phyloP scores from a whole-genome alignment of 768 basidiomycete genomes.

The Lanmaoa pseudosensibilis region DNA sequence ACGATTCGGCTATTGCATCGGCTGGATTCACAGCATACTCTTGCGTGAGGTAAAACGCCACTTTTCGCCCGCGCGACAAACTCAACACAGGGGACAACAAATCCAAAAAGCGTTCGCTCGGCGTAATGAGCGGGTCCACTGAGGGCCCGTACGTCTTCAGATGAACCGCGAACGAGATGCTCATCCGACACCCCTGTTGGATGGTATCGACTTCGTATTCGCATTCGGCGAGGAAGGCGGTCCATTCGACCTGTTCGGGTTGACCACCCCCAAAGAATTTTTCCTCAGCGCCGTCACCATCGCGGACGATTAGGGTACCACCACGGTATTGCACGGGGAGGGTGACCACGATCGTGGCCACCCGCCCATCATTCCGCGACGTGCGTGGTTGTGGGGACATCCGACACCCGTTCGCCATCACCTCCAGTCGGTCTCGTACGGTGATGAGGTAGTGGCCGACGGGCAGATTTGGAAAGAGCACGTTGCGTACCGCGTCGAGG shows the following conservation, averaged over 20 bases:
- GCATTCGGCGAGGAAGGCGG: conserved; percentile 72
- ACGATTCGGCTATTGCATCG: conserved; percentile 63
- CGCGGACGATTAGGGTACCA: conserved; percentile 60
- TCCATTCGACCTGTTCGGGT: conserved; percentile 72
- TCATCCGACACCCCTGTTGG: conserved; percentile 66
- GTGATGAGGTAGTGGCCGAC: conserved; percentile 69
- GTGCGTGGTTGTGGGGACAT: conserved; percentile 55
- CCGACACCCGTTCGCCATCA: conserved; percentile 59
- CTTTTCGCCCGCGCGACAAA: conserved; percentile 63
- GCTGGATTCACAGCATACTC: conserved; percentile 73
- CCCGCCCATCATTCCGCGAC: conserved; percentile 61
- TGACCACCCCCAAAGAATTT: conserved; percentile 63
- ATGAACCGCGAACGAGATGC: conserved; percentile 70
- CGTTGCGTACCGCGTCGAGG: conserved; percentile 69
- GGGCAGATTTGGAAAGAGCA: conserved; percentile 72
- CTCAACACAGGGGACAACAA: conserved; percentile 70
- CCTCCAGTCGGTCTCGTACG: conserved; percentile 66
- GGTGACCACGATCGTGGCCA: conserved; percentile 71
- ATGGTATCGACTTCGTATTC: conserved; percentile 74
- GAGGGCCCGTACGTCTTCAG: conserved; percentile 65
- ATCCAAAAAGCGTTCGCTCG: conserved; percentile 75
- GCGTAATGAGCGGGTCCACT: conserved; percentile 65
- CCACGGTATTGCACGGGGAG: conserved; percentile 75
- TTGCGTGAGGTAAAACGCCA: conserved; percentile 70
- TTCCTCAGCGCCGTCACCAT: conserved; percentile 56